A percentile compares a stretch with the other conserved stretches of the same genome.
These are phyloP conservation scores for Hypoxylon cercidicola DNA, from an alignment of 495 filamentous ascomycete species.

Conservation along the genomic window DNA sequence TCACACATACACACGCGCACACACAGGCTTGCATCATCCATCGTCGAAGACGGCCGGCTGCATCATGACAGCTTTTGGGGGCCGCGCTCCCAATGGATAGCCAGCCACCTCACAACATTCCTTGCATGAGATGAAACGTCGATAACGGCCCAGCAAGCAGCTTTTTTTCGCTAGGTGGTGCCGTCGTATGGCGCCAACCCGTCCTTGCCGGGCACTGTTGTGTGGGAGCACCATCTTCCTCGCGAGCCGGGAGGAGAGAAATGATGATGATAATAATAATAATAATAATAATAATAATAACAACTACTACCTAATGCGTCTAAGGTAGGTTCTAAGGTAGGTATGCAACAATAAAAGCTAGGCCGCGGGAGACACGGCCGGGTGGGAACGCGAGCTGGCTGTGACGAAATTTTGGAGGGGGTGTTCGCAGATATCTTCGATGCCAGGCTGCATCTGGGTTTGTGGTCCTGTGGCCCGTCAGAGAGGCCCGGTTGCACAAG, in stretches of 20 bases:
- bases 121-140: slow-evolving; percentile 45
- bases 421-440: slow-evolving; percentile 30
- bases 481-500: slow-evolving; percentile 17
- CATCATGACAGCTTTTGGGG: slow-evolving; percentile 34
- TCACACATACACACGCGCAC: too few species aligned
- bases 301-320: too few species aligned
- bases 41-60: slow-evolving; percentile 30
- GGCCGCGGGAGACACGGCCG: slow-evolving; percentile 34
- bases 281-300: too few species aligned
- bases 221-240: slow-evolving; percentile 13
- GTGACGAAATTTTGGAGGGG: too few species aligned
- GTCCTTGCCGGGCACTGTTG: slow-evolving; percentile 33
- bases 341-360: slow-evolving; percentile 32
- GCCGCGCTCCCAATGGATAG: slow-evolving; percentile 26
- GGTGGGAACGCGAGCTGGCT: slow-evolving; percentile 13
- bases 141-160: slow-evolving; percentile 18
- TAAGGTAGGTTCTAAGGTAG: background rate
- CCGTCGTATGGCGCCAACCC: slow-evolving; percentile 38
- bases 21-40: background rate
- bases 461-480: too few species aligned
- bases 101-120: slow-evolving; percentile 23
- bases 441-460: slow-evolving; percentile 3
- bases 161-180: slow-evolving; percentile 17
- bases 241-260: slow-evolving; percentile 10
- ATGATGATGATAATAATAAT: too few species aligned